Percentiles rank a stretch among this genome's conserved stretches.
Evolutionary conservation across 176 grass and related monocot species (phyloP).

Genomic region (Carex pumila): DNA sequence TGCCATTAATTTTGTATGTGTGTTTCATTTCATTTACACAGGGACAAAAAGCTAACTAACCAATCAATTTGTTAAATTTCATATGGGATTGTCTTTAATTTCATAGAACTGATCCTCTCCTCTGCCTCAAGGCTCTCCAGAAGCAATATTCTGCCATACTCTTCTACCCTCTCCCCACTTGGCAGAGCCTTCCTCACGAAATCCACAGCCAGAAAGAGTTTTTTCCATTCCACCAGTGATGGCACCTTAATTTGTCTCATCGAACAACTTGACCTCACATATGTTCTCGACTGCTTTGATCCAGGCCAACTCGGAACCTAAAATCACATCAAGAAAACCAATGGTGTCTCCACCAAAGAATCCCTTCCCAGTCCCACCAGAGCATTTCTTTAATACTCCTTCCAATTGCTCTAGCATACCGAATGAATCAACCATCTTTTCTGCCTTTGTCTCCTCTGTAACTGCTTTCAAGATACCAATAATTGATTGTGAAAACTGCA

Average conservation of each 20-base stretch:
- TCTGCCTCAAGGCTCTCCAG: too few species aligned
- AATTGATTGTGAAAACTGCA: slow-evolving; percentile 11
- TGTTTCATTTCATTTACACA: too few species aligned
- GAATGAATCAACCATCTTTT: not conserved
- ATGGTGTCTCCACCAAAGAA: slow-evolving; percentile 18
- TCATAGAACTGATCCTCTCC: too few species aligned
- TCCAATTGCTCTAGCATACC: slow-evolving; percentile 17
- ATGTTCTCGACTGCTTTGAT: slow-evolving; percentile 25
- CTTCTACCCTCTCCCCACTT: slow-evolving; percentile 14
- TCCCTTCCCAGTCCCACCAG: not conserved
- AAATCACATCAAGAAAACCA: slow-evolving; percentile 33
- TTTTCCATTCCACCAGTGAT: slow-evolving; percentile 20
- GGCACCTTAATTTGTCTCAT: slow-evolving; percentile 7
- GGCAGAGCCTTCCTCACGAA: slow-evolving; percentile 12
- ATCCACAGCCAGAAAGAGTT: slow-evolving; percentile 19
- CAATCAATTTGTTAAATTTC: too few species aligned
- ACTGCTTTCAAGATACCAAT: not conserved
- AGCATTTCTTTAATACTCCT: slow-evolving; percentile 15
- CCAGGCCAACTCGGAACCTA: slow-evolving; percentile 35
- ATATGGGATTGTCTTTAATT: not conserved
- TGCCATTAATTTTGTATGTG: too few species aligned
- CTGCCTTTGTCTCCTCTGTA: slow-evolving; percentile 15
- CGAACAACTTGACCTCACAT: slow-evolving; percentile 9
- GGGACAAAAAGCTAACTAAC: too few species aligned
- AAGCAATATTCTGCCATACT: not conserved